phyloP scores from a whole-genome alignment of 768 basidiomycete genomes.

The Suillus subalutaceus region DNA sequence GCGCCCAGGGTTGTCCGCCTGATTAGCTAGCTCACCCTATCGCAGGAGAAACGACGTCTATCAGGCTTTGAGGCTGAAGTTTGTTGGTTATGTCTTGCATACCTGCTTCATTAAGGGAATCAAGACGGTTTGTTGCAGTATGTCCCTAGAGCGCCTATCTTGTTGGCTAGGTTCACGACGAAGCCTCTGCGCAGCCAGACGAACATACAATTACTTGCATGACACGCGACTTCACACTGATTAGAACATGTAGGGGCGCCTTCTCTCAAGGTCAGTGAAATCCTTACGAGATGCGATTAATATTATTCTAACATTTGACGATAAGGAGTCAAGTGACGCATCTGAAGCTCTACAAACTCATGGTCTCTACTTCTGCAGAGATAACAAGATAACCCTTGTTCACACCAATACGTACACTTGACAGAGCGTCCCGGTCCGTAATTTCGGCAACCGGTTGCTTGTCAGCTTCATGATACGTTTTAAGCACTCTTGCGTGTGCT shows the following conservation, averaged over 20 bases:
- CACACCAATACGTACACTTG: conserved; percentile 1
- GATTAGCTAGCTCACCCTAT: neutral
- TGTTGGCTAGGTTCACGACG: neutral
- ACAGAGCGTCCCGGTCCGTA: neutral
- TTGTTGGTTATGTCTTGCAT: neutral
- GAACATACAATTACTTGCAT: neutral
- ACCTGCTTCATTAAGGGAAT: neutral
- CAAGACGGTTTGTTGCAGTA: neutral
- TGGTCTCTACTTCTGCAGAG: neutral
- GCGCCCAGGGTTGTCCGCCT: neutral
- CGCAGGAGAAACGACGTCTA: neutral
- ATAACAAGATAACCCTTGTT: neutral
- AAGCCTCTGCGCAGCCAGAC: neutral
- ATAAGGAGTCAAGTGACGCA: conserved; percentile 5
- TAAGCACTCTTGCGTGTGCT: neutral
- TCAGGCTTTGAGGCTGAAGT: neutral
- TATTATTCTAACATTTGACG: neutral
- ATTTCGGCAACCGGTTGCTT: neutral
- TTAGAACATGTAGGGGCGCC: neutral
- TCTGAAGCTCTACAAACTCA: neutral
- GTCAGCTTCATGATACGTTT: neutral
- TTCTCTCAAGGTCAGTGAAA: neutral
- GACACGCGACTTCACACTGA: neutral
- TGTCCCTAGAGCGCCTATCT: neutral
- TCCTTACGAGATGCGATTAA: neutral